phyloP scores from a whole-genome alignment of 2,329 filamentous ascomycete species.

The Phialocephala sp. region DNA sequence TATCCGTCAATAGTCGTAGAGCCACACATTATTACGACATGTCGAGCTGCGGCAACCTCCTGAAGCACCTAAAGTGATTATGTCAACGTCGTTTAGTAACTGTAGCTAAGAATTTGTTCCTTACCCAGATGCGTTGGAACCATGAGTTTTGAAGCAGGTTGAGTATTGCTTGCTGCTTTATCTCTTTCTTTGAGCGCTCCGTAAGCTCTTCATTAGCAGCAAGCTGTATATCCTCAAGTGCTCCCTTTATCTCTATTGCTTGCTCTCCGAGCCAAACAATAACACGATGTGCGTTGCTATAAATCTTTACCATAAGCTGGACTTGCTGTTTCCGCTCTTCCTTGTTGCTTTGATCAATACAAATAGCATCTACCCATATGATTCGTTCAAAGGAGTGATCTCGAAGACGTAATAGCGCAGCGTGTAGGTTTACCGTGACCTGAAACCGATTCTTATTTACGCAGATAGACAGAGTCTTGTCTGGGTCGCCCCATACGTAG shows the following conservation, averaged over 20 bases:
- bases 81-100: slow-evolving; percentile 8
- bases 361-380: slow-evolving; percentile 26
- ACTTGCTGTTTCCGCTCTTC: slow-evolving; percentile 23
- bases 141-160: no score
- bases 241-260: slow-evolving; percentile 9
- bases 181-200: no score
- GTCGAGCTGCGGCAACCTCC: slow-evolving; percentile 27
- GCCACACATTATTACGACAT: slow-evolving; percentile 23
- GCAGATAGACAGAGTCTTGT: slow-evolving; percentile 17
- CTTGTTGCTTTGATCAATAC: slow-evolving; percentile 21
- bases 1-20: slow-evolving; percentile 19
- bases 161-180: no score
- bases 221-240: no score
- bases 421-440: slow-evolving; percentile 21
- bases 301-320: slow-evolving; percentile 29
- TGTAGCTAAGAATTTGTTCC: no score
- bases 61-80: slow-evolving; percentile 25
- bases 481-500: slow-evolving; percentile 25
- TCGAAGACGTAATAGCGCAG: slow-evolving; percentile 25
- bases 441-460: slow-evolving; percentile 15
- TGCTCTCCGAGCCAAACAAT: slow-evolving; percentile 27
- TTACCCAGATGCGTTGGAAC: no score
- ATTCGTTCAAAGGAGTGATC: slow-evolving; percentile 25
- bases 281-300: slow-evolving; percentile 20
- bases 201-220: no score